Percentiles rank a stretch among this genome's conserved stretches.
Evolutionary conservation across 164 flowering plant genomes (phyloP).

Genomic region (Aristolochia contorta): DNA sequence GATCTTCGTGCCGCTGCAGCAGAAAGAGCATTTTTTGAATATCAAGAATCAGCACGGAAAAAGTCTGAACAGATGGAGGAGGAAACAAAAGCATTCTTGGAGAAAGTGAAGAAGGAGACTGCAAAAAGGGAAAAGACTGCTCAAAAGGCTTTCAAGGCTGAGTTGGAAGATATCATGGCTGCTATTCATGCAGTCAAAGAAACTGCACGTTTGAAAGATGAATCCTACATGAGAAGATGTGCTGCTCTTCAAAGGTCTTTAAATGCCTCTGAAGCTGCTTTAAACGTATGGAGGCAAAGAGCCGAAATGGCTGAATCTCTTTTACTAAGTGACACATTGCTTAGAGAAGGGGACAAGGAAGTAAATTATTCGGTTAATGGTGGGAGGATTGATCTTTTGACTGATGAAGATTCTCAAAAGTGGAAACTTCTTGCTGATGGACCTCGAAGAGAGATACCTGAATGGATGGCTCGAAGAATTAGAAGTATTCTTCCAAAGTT

Average conservation of each 20-base stretch:
- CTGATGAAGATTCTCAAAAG: slow-evolving; percentile 42
- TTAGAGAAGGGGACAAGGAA: slow-evolving; percentile 21
- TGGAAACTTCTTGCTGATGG: slow-evolving; percentile 55
- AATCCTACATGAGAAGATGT: slow-evolving; percentile 42
- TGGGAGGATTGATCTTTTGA: slow-evolving; percentile 48
- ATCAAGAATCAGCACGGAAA: slow-evolving; percentile 31
- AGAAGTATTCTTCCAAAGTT: slow-evolving; percentile 37
- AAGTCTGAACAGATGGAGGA: slow-evolving; percentile 28
- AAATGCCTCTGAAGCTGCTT: slow-evolving; percentile 37
- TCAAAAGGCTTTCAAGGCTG: slow-evolving; percentile 38
- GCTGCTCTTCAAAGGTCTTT: slow-evolving; percentile 45
- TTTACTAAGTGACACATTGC: slow-evolving; percentile 18
- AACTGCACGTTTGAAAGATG: slow-evolving; percentile 34
- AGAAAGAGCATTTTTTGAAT: slow-evolving; percentile 35
- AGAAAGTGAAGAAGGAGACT: slow-evolving; percentile 49
- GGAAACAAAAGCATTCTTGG: slow-evolving; percentile 33
- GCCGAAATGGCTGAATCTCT: slow-evolving; percentile 48
- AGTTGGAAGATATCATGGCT: slow-evolving; percentile 34
- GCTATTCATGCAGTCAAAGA: slow-evolving; percentile 43
- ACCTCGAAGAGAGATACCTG: slow-evolving; percentile 51
- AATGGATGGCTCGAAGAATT: slow-evolving; percentile 52
- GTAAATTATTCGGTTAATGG: slow-evolving; percentile 34
- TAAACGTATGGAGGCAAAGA: slow-evolving; percentile 41
- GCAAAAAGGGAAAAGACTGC: slow-evolving; percentile 26
- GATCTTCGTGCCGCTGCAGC: slow-evolving; percentile 31